Percentiles rank a stretch among this genome's conserved stretches.
These are phyloP conservation scores for Fusarium cicatricum DNA, from an alignment of 2,329 filamentous ascomycete genomes.

Conservation along the genomic window DNA sequence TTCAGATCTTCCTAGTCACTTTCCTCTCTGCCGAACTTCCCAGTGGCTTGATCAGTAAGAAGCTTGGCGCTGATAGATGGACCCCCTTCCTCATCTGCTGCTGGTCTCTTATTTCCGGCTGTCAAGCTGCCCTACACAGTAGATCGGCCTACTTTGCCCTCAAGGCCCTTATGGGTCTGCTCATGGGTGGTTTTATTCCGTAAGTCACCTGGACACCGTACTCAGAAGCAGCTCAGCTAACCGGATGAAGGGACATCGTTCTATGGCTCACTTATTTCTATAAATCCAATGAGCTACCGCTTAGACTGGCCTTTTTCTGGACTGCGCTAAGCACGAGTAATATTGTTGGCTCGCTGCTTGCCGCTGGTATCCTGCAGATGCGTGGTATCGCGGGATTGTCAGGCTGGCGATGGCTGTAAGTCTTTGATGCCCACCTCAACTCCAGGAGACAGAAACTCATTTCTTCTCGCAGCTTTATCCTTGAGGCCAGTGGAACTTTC, in stretches of 20 bases:
- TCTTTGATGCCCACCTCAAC: background rate
- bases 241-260: conserved; percentile 53
- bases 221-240: background rate
- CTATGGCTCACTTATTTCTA: conserved; percentile 80
- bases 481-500: conserved; percentile 58
- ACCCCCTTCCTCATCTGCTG: conserved; percentile 52
- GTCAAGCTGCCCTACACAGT: conserved; percentile 49
- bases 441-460: conserved; percentile 1
- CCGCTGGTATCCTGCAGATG: conserved; percentile 49
- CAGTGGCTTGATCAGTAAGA: conserved; percentile 59
- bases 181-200: conserved; percentile 62
- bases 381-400: conserved; percentile 48
- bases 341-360: conserved; percentile 62
- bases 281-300: conserved; percentile 73
- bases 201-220: conserved; percentile 36
- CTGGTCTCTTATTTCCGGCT: conserved; percentile 52
- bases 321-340: conserved; percentile 66
- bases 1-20: conserved; percentile 52
- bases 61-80: conserved; percentile 57
- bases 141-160: conserved; percentile 51
- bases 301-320: conserved; percentile 75
- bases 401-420: conserved; percentile 52
- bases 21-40: conserved; percentile 60
- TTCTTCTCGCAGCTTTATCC: conserved; percentile 50
- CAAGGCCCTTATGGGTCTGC: conserved; percentile 54